Evolutionary conservation across 768 basidiomycete genomes (phyloP).

Genomic region (Mycena albidolilacea): DNA sequence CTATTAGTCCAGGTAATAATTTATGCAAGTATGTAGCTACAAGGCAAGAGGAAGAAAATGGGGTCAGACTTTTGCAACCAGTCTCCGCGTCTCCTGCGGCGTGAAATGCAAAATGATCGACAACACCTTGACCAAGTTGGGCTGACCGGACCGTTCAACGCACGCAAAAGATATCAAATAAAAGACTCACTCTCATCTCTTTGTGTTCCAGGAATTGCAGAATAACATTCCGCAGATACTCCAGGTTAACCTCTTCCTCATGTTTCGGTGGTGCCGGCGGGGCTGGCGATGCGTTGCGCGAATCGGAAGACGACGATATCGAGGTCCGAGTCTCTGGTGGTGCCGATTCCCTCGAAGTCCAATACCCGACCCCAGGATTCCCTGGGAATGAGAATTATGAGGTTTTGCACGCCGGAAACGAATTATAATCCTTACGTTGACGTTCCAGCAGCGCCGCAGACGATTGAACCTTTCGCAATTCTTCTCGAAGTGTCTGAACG

Average conservation of each 20-base stretch:
- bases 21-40: neutral
- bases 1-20: neutral
- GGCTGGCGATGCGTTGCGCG: conserved; percentile 55
- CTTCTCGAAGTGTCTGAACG: conserved; percentile 87
- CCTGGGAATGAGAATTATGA: conserved; percentile 45
- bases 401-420: neutral
- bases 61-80: conserved; percentile 86
- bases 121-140: conserved; percentile 91
- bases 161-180: neutral
- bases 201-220: conserved; percentile 98
- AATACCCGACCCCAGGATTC: conserved; percentile 95
- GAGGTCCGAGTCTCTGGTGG: conserved; percentile 59
- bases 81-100: conserved; percentile 91
- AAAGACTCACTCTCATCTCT: conserved; percentile 89
- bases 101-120: conserved; percentile 96
- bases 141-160: conserved; percentile 57
- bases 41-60: neutral
- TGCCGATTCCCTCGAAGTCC: conserved; percentile 69
- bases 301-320: conserved; percentile 52
- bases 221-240: conserved; percentile 96
- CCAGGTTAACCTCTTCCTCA: conserved; percentile 95
- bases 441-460: conserved; percentile 91
- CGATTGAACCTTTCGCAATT: conserved; percentile 95
- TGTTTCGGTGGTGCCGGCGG: conserved; percentile 56
- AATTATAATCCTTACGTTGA: conserved; percentile 58